Percentiles rank a stretch among this genome's conserved stretches.
phyloP scores from a whole-genome alignment of 2,329 filamentous ascomycete species.

The Colletotrichum trifolii region DNA sequence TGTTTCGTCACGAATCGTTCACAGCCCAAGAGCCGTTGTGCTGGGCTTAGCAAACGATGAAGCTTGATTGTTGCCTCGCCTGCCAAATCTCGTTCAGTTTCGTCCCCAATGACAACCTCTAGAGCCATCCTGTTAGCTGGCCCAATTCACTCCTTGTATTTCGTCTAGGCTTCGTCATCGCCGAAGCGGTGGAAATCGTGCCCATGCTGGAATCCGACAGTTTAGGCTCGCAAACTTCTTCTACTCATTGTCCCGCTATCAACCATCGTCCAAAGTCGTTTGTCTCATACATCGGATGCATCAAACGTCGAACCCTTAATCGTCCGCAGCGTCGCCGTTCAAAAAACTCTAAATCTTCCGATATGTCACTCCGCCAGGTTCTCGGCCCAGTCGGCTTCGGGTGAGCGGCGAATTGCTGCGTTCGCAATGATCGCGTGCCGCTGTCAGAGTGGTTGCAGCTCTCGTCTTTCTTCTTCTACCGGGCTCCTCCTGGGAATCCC shows the following conservation, averaged over 20 bases:
- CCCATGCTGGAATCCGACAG: neutral
- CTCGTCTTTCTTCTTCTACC: neutral
- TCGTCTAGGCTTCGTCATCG: too few relatives aligned
- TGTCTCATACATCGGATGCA: neutral
- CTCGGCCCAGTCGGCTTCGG: constrained; percentile 19
- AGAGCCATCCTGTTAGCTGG: neutral
- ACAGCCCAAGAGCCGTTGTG: constrained; percentile 12
- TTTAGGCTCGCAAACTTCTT: too few relatives aligned
- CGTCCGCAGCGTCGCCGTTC: neutral
- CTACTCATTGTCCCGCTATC: too few relatives aligned
- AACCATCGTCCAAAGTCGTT: too few relatives aligned
- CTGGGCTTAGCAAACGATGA: constrained; percentile 6
- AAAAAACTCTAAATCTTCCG: neutral
- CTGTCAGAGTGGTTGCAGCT: constrained; percentile 10
- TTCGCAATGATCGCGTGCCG: constrained; percentile 10
- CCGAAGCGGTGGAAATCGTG: neutral
- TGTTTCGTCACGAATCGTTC: constrained; percentile 5
- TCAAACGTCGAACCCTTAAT: neutral
- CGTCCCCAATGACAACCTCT: too few relatives aligned
- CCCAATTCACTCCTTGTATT: neutral
- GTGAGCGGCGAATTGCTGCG: constrained; percentile 8
- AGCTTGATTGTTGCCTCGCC: neutral
- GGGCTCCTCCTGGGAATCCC: neutral
- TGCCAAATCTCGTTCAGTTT: too few relatives aligned
- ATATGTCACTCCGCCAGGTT: constrained; percentile 1